Evolutionary conservation across 495 filamentous ascomycete species (phyloP), one percentile per base, ranked within the genome.

Genomic region (Talaromyces adpressus): DNA sequence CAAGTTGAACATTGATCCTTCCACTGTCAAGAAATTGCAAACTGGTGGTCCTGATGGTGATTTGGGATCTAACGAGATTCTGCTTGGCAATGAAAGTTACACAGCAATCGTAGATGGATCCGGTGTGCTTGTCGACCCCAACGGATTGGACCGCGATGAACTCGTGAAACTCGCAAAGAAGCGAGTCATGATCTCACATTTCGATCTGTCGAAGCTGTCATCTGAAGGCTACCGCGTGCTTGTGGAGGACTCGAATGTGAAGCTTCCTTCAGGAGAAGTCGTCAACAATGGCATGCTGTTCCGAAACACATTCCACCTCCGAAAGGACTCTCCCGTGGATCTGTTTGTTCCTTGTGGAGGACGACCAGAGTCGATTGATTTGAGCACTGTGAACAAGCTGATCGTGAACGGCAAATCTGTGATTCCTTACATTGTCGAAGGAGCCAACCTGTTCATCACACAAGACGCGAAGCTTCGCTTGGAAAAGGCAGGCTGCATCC

Each of bases 11-110:
- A 83, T 98, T 57, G 90, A 98, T 67, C 89, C 91, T 3, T 85
- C 87, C 58, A 86, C 82, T 20, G 87, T 97, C 66, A 82, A 83
- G 68, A 98, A 98, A 81, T 85, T 98, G 82, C 94, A 98, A 79
- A 98, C 94, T 57, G 94, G 94, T 75, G 94, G 94, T 11, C 94
- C 94, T 6, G 94, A 98, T 69, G 94, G 94, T 62, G 94, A 98
- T 75, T 83, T 98, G 54, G 94, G 94, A 62, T 97, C 92, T 66
- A 98, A 98, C 73, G 94, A 98, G 75, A 98, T 98, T 65, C 82
- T 98, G 27, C 87, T 98, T 49, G 88, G 92, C 71, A 93, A 94
- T 69, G 94, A 98, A 78, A 95, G 91, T 76, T 98, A 98, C 78
- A 89, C 83, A 1, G 82, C 91, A 25, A 91, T 98, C 62, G 93